phyloP scores from a whole-genome alignment of 441 rosid species.

The Viola pubescens region DNA sequence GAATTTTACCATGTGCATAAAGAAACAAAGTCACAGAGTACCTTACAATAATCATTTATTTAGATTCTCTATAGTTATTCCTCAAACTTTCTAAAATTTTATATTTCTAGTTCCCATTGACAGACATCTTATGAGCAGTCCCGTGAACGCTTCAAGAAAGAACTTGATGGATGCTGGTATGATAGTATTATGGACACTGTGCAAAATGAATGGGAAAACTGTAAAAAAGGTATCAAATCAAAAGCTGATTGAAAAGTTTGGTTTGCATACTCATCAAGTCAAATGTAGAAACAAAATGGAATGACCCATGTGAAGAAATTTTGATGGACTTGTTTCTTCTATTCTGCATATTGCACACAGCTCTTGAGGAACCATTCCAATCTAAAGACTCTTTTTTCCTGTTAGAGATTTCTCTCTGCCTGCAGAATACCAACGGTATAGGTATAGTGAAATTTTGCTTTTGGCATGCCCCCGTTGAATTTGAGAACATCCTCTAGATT shows the following conservation, averaged over 20 bases:
- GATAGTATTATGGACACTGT: constrained; percentile 35
- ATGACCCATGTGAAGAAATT: constrained; percentile 33
- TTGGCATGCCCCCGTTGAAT: no score
- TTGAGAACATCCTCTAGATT: constrained; percentile 5
- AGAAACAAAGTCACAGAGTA: not conserved
- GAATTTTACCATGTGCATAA: no score
- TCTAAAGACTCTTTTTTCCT: constrained; percentile 43
- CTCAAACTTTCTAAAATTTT: constrained; percentile 47
- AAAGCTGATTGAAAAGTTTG: not conserved
- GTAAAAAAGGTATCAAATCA: constrained; percentile 35
- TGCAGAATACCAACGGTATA: constrained; percentile 27
- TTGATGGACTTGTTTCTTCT: constrained; percentile 42
- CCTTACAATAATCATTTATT: constrained; percentile 1
- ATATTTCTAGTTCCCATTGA: constrained; percentile 57
- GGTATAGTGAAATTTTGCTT: no score
- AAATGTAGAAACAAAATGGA: no score
- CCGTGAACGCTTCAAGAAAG: constrained; percentile 33
- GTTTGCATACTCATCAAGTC: no score
- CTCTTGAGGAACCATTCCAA: constrained; percentile 31
- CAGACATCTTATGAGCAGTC: constrained; percentile 49
- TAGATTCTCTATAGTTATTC: constrained; percentile 4
- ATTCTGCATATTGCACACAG: no score
- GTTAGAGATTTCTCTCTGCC: constrained; percentile 36
- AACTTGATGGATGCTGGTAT: constrained; percentile 43
- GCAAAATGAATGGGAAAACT: constrained; percentile 45